A percentile compares a stretch with the other conserved stretches of the same genome.
These are phyloP conservation scores for Solanum tacnaense DNA, from an alignment of 257 asterid genomes.

Conservation along the genomic window DNA sequence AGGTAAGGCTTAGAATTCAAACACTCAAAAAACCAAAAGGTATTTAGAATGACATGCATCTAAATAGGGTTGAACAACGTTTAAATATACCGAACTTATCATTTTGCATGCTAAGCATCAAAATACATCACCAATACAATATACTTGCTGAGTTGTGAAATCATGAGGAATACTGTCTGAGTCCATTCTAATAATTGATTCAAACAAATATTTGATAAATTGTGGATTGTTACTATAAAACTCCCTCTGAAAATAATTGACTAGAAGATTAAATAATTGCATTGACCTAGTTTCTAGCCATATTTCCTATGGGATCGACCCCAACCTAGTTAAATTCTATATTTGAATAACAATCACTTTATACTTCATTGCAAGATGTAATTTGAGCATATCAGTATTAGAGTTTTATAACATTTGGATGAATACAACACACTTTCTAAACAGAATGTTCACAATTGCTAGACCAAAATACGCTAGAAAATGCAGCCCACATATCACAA, in stretches of 20 bases:
- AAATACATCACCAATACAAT: not conserved
- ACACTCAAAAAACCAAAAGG: not conserved
- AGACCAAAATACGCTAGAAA: not conserved
- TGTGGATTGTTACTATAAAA: not conserved
- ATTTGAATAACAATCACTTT: too few species aligned
- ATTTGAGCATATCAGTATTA: not conserved
- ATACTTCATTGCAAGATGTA: not conserved
- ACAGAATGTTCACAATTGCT: not conserved
- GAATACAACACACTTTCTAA: not conserved
- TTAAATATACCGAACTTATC: not conserved
- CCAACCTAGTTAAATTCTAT: not conserved
- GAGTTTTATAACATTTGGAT: not conserved
- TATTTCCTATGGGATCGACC: not conserved
- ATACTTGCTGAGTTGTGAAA: not conserved
- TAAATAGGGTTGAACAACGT: not conserved
- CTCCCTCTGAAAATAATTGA: not conserved
- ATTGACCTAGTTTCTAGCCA: not conserved
- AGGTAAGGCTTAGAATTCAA: not conserved
- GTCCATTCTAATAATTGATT: too few species aligned
- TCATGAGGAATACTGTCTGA: not conserved
- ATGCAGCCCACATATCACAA: not conserved
- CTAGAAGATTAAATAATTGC: not conserved
- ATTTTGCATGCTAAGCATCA: not conserved
- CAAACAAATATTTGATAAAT: not conserved
- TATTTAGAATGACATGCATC: not conserved